These are phyloP conservation scores for Penicillium fimorum DNA, from an alignment of 495 filamentous ascomycete species.

Conservation along the genomic window DNA sequence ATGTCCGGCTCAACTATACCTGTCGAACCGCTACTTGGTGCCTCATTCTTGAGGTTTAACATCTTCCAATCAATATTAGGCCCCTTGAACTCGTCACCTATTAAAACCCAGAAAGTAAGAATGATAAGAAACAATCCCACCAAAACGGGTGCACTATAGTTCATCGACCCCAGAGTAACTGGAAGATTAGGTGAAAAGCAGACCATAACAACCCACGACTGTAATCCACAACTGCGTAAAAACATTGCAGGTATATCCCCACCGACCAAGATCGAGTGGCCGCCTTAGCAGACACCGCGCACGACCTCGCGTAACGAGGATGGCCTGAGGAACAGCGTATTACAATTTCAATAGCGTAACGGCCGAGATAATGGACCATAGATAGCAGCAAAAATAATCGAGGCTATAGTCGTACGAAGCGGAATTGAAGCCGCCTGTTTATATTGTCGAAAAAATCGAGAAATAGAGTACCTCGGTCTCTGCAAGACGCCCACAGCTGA, in stretches of 20 bases:
- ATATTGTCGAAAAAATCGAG: slow-evolving; percentile 28
- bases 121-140: slow-evolving; percentile 27
- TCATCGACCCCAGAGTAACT: slow-evolving; percentile 28
- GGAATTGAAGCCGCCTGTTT: slow-evolving; percentile 20
- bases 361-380: slow-evolving; percentile 39
- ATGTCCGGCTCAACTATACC: not conserved
- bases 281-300: slow-evolving; percentile 22
- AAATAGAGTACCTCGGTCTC: slow-evolving; percentile 26
- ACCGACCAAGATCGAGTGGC: slow-evolving; percentile 27
- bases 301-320: slow-evolving; percentile 32
- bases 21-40: not conserved
- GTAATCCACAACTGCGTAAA: slow-evolving; percentile 33
- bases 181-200: not conserved
- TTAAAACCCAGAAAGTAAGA: slow-evolving; percentile 22
- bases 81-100: not conserved
- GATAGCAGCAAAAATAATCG: slow-evolving; percentile 27
- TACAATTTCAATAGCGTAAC: slow-evolving; percentile 38
- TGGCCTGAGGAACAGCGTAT: slow-evolving; percentile 36
- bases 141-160: slow-evolving; percentile 32
- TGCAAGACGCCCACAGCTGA: slow-evolving; percentile 31
- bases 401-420: slow-evolving; percentile 28
- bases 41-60: not conserved
- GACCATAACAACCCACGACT: slow-evolving; percentile 16
- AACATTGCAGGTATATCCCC: slow-evolving; percentile 33
- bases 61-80: not conserved